Evolutionary conservation across 1,284 basidiomycete genomes (phyloP).

Genomic region (Tilletia horrida): DNA sequence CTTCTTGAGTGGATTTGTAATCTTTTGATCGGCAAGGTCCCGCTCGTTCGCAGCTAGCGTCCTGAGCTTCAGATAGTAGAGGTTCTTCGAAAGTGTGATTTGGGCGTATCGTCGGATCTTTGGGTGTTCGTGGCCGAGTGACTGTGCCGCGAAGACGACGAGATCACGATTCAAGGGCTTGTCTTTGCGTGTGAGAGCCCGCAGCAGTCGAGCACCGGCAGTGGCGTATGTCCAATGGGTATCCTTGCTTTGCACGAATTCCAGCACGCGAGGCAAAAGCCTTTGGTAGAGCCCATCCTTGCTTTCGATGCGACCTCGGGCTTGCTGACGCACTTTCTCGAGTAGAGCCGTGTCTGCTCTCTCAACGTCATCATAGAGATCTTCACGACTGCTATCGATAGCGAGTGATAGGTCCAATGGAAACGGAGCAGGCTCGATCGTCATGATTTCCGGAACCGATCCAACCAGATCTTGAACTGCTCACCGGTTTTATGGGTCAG

Average conservation of each 20-base stretch:
- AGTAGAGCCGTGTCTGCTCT: constrained; percentile 43
- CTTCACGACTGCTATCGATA: not conserved
- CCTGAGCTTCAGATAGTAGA: constrained; percentile 77
- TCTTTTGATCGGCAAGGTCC: constrained; percentile 75
- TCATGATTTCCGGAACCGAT: constrained; percentile 47
- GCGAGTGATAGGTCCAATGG: not conserved
- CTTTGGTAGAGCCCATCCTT: constrained; percentile 52
- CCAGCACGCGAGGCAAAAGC: constrained; percentile 67
- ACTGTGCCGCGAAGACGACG: constrained; percentile 57
- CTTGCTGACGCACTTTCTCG: constrained; percentile 47
- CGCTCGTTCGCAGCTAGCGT: constrained; percentile 68
- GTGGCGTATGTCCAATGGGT: constrained; percentile 91
- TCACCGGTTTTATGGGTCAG: not conserved
- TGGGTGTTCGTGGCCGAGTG: constrained; percentile 68
- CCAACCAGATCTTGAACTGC: constrained; percentile 63
- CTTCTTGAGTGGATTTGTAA: constrained; percentile 69
- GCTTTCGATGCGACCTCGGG: constrained; percentile 42
- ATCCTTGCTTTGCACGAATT: constrained; percentile 65
- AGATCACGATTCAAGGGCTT: constrained; percentile 65
- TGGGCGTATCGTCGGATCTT: constrained; percentile 72
- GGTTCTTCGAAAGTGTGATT: constrained; percentile 71
- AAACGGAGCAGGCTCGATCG: constrained; percentile 33
- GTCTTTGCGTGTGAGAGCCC: constrained; percentile 73
- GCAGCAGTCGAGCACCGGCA: constrained; percentile 71
- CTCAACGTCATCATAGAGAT: not conserved